Percentiles rank a stretch among this genome's conserved stretches.
Evolutionary conservation across 2,329 filamentous ascomycete genomes (phyloP).

Genomic region (Colletotrichum gloeosporioides): DNA sequence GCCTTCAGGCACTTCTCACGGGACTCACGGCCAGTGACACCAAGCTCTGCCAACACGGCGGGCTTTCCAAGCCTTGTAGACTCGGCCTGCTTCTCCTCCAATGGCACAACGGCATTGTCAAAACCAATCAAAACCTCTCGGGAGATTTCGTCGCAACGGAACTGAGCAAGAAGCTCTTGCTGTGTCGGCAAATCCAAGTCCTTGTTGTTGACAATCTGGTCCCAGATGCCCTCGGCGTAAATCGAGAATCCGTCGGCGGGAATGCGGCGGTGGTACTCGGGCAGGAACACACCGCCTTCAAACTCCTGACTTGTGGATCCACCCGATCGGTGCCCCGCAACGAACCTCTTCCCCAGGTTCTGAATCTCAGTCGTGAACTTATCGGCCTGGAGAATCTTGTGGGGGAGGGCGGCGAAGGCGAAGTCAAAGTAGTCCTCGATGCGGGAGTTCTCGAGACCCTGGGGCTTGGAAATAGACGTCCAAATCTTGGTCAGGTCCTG

Average conservation of each 20-base stretch:
- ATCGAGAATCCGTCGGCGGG: conserved; percentile 96
- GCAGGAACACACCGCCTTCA: conserved; percentile 83
- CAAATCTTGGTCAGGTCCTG: conserved; percentile 93
- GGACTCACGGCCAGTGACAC: conserved; percentile 73
- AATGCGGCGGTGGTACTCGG: conserved; percentile 94
- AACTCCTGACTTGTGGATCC: conserved; percentile 71
- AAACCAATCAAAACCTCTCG: conserved; percentile 86
- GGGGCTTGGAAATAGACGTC: conserved; percentile 89
- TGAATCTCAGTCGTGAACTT: conserved; percentile 84
- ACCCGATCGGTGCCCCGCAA: conserved; percentile 76
- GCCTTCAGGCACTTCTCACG: conserved; percentile 76
- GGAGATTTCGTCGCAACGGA: conserved; percentile 95
- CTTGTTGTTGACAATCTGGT: conserved; percentile 99
- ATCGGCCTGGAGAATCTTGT: conserved; percentile 95
- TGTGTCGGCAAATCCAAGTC: conserved; percentile 96
- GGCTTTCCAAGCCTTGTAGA: conserved; percentile 75
- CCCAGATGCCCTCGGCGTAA: conserved; percentile 95
- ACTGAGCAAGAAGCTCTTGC: conserved; percentile 95
- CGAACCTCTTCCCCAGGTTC: conserved; percentile 81
- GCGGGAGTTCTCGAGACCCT: conserved; percentile 83
- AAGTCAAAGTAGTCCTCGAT: conserved; percentile 99
- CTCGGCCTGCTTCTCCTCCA: conserved; percentile 86
- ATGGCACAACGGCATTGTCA: conserved; percentile 78
- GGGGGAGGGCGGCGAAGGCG: conserved; percentile 91
- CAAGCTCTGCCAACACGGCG: conserved; percentile 76